Percentiles rank a stretch among this genome's conserved stretches.
Evolutionary conservation across 192 early-diverging fungal species (phyloP).

Genomic region (Mortierella hygrophila): DNA sequence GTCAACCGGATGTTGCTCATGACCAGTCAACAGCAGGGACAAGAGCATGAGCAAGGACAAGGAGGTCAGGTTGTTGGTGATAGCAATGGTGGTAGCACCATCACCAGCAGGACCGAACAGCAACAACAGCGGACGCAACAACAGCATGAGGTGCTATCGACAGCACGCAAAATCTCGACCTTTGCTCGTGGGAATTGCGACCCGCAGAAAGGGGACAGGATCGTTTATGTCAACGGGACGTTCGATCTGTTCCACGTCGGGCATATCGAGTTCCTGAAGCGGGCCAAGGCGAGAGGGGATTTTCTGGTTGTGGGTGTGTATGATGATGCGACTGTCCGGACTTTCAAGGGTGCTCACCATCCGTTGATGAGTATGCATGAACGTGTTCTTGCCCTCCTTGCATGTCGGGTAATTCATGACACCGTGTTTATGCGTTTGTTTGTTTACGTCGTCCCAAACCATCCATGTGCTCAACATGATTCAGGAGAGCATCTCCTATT

Average conservation of each 20-base stretch:
- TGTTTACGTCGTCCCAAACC: neutral
- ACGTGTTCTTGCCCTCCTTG: constrained; percentile 86
- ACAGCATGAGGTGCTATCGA: constrained; percentile 84
- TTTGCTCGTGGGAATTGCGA: constrained; percentile 81
- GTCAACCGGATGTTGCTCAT: constrained; percentile 94
- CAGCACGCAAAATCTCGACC: constrained; percentile 81
- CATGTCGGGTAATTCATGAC: constrained; percentile 76
- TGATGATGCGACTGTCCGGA: constrained; percentile 88
- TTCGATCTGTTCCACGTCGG: constrained; percentile 94
- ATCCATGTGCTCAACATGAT: neutral
- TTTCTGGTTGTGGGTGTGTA: constrained; percentile 93
- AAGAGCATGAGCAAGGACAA: constrained; percentile 39
- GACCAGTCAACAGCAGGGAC: constrained; percentile 82
- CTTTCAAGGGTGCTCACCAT: constrained; percentile 81
- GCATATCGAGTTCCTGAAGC: constrained; percentile 90
- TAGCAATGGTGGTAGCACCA: constrained; percentile 13
- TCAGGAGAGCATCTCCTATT: too few relatives aligned
- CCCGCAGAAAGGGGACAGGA: constrained; percentile 75
- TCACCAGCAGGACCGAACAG: constrained; percentile 59
- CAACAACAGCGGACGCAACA: constrained; percentile 62
- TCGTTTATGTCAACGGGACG: constrained; percentile 93
- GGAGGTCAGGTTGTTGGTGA: neutral
- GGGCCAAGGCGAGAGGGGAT: constrained; percentile 83
- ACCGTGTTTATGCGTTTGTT: neutral
- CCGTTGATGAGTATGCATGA: constrained; percentile 95